Base-by-base conservation (phyloP, 306 rosid genomes). In the Medicago ruthenica region DNA sequence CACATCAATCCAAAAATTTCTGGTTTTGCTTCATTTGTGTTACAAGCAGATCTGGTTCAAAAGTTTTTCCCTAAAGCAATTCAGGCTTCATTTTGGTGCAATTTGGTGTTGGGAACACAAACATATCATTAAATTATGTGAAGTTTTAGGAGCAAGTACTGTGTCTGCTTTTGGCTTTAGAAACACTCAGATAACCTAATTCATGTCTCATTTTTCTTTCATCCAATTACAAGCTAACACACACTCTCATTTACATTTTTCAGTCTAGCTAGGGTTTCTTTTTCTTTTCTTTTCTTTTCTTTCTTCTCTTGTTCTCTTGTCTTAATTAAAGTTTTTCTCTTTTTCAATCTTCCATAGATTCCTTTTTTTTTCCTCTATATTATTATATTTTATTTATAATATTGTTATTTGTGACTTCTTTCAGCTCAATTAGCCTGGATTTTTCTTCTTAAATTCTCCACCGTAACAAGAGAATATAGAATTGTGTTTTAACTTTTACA, bases 31-130 rank as follows among this genome's bases (percentile, higher is more conserved):
- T 69, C 24, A 34, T 51, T 77, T 60, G 44, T 42, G 63, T 54
- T 79, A 50, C 57, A 34, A 75, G 57, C 84, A 72, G 87, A 83
- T 84, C 93, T 80, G 83, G 60, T 76, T 70, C 76, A 73, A 82
- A 81, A 69, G 76, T 64, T 40, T 59, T 74, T 65, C 63, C 24
- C 1, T 77, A 82, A 77, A 82, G 79, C 27, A 51, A 66, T 73
- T 73, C 84, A 76, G 84, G 47, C 24, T 40, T 68, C 67, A 73
- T 80, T 80, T 54, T 13, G 11, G 81, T 76, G 82, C 73, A 71
- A 80, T 63, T 12, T 17, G 61, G 54, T 53, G 57, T 70, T 76
- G 39, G 1, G 76, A 48, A 65, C 70, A 59, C 5, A 67, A 57
- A 15, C 27, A 39, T n/a, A 48, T 47, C 66, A 68, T 59, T 66